Base-by-base conservation (phyloP, 2,329 filamentous ascomycete genomes). In the Botrytis paeoniae region DNA sequence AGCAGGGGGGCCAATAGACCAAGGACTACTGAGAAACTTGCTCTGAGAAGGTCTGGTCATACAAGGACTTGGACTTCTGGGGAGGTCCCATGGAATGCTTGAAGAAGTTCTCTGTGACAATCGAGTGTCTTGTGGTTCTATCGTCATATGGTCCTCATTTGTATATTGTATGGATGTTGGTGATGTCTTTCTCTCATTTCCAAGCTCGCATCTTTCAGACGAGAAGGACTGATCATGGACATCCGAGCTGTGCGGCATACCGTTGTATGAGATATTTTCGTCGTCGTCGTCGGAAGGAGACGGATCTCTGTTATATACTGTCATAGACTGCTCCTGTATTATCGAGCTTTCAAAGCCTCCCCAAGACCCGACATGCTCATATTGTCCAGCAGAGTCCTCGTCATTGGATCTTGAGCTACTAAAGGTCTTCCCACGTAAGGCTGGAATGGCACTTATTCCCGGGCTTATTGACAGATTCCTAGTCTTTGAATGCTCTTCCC, bases 381-480 rank as follows among this genome's bases (percentile, higher is more conserved):
- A 69, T 57, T 35, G 10, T 57, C 18, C 48, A 32, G 8, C 2
- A 0, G 18, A 69, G 41, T 32, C n/a, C 18, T 57, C 48, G 9
- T 68, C n/a, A 29, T 57, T 37, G 6, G n/a, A 57, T 29, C 35
- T 25, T 41, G 48, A 41, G 8, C 25, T 37, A 25, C 35, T 41
- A 22, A 16, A 29, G 7, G 1, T 25, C 1, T 18, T 3, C 32
- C 48, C 20, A 22, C 10, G 43, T 16, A 60, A 45, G 20, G 5
- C 29, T 51, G 72, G 69, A 60, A 65, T 61, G 25, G 69, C 63
- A 68, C 78, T 80, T n/a, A 78, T 48, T 35, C 75, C 77, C 64
- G 78, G 78, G 51, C 78, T 79, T 35, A 78, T 77, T 18, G 65
- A 73, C 18, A 25, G 39, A 35, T 35, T 62, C 60, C 74, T 65